Evolutionary conservation across 2,329 filamentous ascomycete species (phyloP).

Genomic region (Nemania diffusa): DNA sequence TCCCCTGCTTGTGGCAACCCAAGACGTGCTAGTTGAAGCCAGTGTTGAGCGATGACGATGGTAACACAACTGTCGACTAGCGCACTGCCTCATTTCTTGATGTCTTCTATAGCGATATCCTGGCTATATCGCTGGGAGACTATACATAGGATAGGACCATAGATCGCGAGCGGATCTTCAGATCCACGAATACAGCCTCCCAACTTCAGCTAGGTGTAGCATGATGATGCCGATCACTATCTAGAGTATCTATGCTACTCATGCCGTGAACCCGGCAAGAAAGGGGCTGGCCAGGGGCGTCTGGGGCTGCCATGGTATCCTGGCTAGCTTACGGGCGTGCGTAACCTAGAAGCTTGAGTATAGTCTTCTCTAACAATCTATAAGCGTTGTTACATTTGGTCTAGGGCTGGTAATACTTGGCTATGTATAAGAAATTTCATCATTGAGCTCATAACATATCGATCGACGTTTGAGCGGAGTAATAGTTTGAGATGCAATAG

Average conservation of each 20-base stretch:
- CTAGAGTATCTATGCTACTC: slow-evolving; percentile 1
- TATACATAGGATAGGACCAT: neutral
- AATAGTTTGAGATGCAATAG: too few relatives aligned
- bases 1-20: neutral
- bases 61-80: neutral
- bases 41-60: slow-evolving; percentile 23
- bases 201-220: neutral
- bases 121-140: neutral
- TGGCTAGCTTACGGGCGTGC: neutral
- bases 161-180: neutral
- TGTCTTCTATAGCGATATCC: neutral
- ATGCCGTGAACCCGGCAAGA: slow-evolving; percentile 12
- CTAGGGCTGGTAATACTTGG: neutral
- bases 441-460: too few relatives aligned
- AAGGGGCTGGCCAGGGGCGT: neutral
- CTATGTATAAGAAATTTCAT: too few relatives aligned
- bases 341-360: neutral
- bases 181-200: slow-evolving; percentile 8
- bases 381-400: too few relatives aligned
- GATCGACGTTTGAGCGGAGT: too few relatives aligned
- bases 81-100: slow-evolving; percentile 13
- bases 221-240: slow-evolving; percentile 23
- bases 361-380: neutral
- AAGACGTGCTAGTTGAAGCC: neutral
- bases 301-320: neutral